Conservation (phyloP, 148 eudicot species). For the Spergularia bocconei region DNA sequence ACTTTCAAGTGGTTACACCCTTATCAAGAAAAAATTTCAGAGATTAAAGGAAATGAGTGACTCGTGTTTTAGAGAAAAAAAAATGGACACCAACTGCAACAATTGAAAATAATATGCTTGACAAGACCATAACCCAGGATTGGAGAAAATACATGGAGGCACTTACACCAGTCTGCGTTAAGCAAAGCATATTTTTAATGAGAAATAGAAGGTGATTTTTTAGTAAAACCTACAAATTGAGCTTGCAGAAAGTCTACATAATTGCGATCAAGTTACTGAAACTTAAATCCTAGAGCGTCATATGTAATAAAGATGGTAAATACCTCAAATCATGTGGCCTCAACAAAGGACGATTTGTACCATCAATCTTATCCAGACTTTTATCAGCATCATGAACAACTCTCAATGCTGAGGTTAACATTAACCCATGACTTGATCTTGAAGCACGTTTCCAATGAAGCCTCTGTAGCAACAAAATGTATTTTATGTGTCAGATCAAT, state of each 20-base stretch:
- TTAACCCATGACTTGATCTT: slow-evolving; percentile 68
- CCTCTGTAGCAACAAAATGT: slow-evolving; percentile 51
- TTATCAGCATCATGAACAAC: slow-evolving; percentile 51
- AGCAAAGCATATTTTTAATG: not conserved
- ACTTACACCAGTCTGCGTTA: not conserved
- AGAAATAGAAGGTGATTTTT: not conserved
- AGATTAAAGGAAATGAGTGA: too few relatives aligned
- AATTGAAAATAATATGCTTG: too few relatives aligned
- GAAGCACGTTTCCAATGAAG: slow-evolving; percentile 96
- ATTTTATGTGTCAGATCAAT: not conserved
- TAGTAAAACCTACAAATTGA: not conserved
- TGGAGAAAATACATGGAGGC: too few relatives aligned
- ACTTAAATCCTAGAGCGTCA: not conserved
- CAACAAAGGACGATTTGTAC: slow-evolving; percentile 53
- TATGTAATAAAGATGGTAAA: slow-evolving; percentile 1
- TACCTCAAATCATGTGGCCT: slow-evolving; percentile 77
- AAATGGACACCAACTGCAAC: too few relatives aligned
- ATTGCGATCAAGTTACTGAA: not conserved
- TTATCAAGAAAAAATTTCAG: too few relatives aligned
- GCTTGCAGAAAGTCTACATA: slow-evolving; percentile 5
- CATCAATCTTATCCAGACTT: slow-evolving; percentile 25
- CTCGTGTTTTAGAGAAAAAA: too few relatives aligned
- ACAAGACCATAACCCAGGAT: too few relatives aligned
- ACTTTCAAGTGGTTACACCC: too few relatives aligned
- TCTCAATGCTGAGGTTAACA: slow-evolving; percentile 88